These are phyloP conservation scores for Pseudogymnoascus sp. DNA, from an alignment of 2,329 filamentous ascomycete genomes.

Conservation along the genomic window DNA sequence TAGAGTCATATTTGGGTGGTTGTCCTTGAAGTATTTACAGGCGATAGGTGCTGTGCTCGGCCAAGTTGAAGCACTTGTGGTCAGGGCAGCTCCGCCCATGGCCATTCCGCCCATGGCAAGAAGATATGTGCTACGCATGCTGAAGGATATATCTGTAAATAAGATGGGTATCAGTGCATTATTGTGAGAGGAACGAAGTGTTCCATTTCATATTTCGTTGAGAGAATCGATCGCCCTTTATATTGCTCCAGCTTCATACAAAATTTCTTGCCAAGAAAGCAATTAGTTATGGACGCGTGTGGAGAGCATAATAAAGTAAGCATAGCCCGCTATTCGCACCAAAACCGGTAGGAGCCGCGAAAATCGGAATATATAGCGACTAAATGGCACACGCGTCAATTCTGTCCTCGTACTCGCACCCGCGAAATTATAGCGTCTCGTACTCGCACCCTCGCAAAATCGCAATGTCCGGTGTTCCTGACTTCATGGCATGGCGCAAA, in stretches of 20 bases:
- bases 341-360: neutral
- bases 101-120: neutral
- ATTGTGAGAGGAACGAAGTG: neutral
- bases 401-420: neutral
- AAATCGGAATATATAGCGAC: neutral
- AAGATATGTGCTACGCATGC: neutral
- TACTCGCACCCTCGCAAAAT: neutral
- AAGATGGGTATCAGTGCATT: neutral
- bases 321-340: neutral
- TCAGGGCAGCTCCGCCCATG: neutral
- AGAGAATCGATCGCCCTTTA: neutral
- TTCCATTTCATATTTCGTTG: neutral
- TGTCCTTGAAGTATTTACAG: constrained; percentile 14
- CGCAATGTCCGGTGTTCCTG: neutral
- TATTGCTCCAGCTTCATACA: neutral
- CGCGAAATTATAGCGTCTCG: neutral
- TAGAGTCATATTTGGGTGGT: constrained; percentile 13
- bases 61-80: neutral
- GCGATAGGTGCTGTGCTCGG: neutral
- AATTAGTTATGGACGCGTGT: neutral
- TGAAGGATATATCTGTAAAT: neutral
- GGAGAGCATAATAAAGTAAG: neutral
- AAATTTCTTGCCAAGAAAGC: neutral
- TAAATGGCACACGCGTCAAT: neutral
- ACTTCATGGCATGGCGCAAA: neutral